Base-by-base conservation (phyloP, 2,329 filamentous ascomycete genomes). In the Penicillium sp. region DNA sequence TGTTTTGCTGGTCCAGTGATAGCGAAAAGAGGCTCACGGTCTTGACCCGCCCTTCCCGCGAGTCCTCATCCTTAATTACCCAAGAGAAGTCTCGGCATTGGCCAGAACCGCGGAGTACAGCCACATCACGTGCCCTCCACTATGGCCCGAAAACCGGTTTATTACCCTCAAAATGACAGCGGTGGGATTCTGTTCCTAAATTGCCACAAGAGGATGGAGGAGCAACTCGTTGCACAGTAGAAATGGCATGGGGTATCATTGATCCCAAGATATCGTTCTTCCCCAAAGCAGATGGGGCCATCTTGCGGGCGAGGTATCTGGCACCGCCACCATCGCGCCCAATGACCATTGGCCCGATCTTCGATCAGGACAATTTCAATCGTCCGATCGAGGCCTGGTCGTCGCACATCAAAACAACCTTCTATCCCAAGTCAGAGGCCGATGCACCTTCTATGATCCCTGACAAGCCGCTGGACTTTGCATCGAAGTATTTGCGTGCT, bases 251-350 rank as follows among this genome's bases (percentile, higher is more conserved):
- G 35, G 18, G 49, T n/a, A 22, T 40, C 14, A 2, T 37, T 14
- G 49, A 51, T 51, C 19, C 35, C 49, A 37, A 41, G n/a, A 24
- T 44, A 31, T 49, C 50, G 16, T 60, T 60, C 19, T 59, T 59
- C n/a, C 59, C 59, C 14, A 54, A 46, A 19, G 59, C 51, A n/a
- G 59, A 61, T 36, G 59, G 31, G 14, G 37, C 53, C 3, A 61
- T 61, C 33, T 36, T 61, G 3, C 24, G 31, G 27, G 41, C 56
- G 6, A 58, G 46, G 18, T 35, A 49, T 31, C 10, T 27, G 7
- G 35, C 47, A 10, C 27, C 39, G 49, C 59, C 59, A 50, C 35
- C 16, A n/a, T 52, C 43, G 4, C 52, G 41, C 5, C 59, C 56
- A 18, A 27, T 47, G 33, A 41, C 46, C 31, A 33, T 61, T n/a